Conservation (phyloP, 768 basidiomycete species). For the Scleroderma bovista region DNA sequence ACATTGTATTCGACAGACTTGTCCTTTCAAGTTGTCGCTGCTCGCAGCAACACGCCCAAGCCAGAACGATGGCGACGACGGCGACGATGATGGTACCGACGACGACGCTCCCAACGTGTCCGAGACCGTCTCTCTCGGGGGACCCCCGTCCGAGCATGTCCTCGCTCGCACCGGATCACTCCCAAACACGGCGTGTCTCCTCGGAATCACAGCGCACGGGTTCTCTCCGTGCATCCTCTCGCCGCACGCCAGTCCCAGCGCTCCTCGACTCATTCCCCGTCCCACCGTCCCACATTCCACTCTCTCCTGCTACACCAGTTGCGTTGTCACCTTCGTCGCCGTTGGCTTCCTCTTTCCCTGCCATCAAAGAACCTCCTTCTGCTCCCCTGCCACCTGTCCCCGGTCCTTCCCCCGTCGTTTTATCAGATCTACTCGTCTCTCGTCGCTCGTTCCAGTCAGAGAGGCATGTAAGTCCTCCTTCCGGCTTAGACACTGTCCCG, state of each 20-base stretch:
- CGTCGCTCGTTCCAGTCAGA: slow-evolving; percentile 28
- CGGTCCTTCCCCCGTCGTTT: slow-evolving; percentile 53
- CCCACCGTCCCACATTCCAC: slow-evolving; percentile 30
- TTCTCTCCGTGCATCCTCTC: slow-evolving; percentile 18
- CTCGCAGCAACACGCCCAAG: not conserved
- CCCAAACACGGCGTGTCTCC: slow-evolving; percentile 15
- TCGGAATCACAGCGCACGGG: slow-evolving; percentile 20
- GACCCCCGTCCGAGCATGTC: not conserved
- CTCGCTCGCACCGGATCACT: not conserved
- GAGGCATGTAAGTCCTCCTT: slow-evolving; percentile 8
- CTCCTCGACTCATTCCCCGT: slow-evolving; percentile 34
- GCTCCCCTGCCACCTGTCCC: slow-evolving; percentile 63
- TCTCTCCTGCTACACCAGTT: slow-evolving; percentile 17
- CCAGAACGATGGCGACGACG: not conserved
- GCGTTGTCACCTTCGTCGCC: slow-evolving; percentile 4
- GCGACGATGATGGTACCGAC: not conserved
- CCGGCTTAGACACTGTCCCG: not conserved
- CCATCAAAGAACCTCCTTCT: slow-evolving; percentile 49
- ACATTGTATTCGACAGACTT: too few relatives aligned
- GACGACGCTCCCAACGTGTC: not conserved
- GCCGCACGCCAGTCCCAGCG: slow-evolving; percentile 28
- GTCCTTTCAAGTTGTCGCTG: too few relatives aligned
- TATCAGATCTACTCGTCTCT: slow-evolving; percentile 40
- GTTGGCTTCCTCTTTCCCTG: not conserved
- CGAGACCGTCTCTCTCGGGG: not conserved